Percentiles rank a stretch among this genome's conserved stretches.
phyloP scores from a whole-genome alignment of 75 land plant species.

The Selaginella moellendorffii region DNA sequence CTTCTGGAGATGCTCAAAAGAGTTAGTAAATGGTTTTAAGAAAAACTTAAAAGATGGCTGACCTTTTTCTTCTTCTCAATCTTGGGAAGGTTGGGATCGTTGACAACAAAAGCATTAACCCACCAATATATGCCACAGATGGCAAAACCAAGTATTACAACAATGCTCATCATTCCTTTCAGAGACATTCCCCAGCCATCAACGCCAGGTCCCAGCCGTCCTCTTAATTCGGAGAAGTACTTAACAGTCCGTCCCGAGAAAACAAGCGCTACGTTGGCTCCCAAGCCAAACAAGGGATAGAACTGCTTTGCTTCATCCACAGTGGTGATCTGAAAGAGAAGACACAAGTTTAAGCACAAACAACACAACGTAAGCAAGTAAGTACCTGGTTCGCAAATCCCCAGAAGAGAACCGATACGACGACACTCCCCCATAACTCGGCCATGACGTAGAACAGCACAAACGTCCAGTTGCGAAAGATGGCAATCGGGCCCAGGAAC shows the following conservation, averaged over 20 bases:
- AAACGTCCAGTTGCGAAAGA: slow-evolving; percentile 97
- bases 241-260: slow-evolving; percentile 98
- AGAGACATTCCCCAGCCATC: slow-evolving; percentile 97
- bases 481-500: slow-evolving; percentile 90
- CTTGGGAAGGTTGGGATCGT: slow-evolving; percentile 50
- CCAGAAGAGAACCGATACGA: slow-evolving; percentile 96
- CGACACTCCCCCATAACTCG: slow-evolving; percentile 99
- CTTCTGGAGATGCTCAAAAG: slow-evolving; percentile 32
- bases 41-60: not conserved
- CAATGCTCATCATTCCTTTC: slow-evolving; percentile 96
- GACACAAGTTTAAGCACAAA: not conserved
- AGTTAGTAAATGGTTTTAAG: too few species aligned
- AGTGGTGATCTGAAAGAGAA: slow-evolving; percentile 68
- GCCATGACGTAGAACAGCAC: slow-evolving; percentile 99
- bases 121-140: slow-evolving; percentile 79
- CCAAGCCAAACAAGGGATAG: slow-evolving; percentile 91
- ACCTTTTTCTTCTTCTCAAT: slow-evolving; percentile 56
- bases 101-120: slow-evolving; percentile 57
- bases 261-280: slow-evolving; percentile 91
- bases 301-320: slow-evolving; percentile 94
- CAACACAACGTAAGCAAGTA: too few species aligned
- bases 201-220: slow-evolving; percentile 76
- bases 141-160: slow-evolving; percentile 59
- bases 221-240: slow-evolving; percentile 81
- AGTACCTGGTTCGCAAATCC: slow-evolving; percentile 98